Evolutionary conservation across 1,139 yeast genomes (phyloP), one percentile per base, ranked within the genome.

Genomic region (Torulaspora globosa): DNA sequence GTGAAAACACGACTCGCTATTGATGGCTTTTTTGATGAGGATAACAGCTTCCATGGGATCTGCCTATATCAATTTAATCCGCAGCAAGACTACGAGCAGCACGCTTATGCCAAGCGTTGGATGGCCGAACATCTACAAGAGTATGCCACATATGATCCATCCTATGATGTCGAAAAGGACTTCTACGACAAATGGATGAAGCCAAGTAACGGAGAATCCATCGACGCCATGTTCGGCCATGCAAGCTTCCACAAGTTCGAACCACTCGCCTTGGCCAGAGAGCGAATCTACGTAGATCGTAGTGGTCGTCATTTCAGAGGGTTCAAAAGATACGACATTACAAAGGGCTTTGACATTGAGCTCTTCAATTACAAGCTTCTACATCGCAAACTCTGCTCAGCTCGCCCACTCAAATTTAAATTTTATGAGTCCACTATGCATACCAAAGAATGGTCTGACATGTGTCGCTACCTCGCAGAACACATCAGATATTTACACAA

Each of bases 221-320:
- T 50, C 15, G 58, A 53, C 32, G 46, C 52, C 8, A 48, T 59
- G 55, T 82, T 83, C 55, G 76, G 82, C 46, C 89, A 84, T 60
- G 78, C 84, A 41, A 80, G 82, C 60, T 78, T 72, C 68, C 83
- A 83, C 23, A 82, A 82, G 61, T 70, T 81, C 49, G 78, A 81
- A 54, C 86, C 87, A 2, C 73, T 79, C 70, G 66, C 66, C 8
- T 67, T 79, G 48, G 70, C 69, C 54, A 56, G 59, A 16, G 70
- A 70, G 4, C 69, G 72, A 3, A 73, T 71, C 47, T 70, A 77
- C 27, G 60, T 72, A 36, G 68, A 73, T 46, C 70, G 66, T 31
- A 70, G 70, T 18, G 80, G 77, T 6, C 24, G 48, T n/a, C 61
- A 58, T 30, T 44, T 58, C 35, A 50, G 64, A 27, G 59, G 53